Evolutionary conservation across 2,329 filamentous ascomycete species (phyloP).

Genomic region (Fonsecaea nubica): DNA sequence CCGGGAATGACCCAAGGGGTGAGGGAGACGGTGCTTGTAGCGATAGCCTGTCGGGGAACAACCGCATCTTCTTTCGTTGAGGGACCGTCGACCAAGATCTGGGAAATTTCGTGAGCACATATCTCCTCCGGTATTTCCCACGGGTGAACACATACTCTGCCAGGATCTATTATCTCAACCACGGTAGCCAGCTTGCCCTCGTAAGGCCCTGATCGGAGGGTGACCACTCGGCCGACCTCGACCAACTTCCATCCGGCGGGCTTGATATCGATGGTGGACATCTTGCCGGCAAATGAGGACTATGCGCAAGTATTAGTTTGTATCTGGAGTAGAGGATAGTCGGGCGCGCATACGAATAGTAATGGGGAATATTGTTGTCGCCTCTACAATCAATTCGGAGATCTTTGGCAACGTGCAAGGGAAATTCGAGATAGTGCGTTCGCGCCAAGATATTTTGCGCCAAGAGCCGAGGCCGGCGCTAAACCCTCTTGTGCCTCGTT

Average conservation of each 20-base stretch:
- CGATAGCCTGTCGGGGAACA: slow-evolving; percentile 84
- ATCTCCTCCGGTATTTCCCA: slow-evolving; percentile 14
- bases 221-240: slow-evolving; percentile 96
- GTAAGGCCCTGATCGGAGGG: slow-evolving; percentile 83
- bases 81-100: slow-evolving; percentile 97
- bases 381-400: slow-evolving; percentile 5
- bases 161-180: slow-evolving; percentile 99
- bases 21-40: slow-evolving; percentile 83
- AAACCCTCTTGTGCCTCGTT: neutral
- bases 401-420: neutral
- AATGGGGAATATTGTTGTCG: slow-evolving; percentile 27
- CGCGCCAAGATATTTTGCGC: slow-evolving; percentile 3
- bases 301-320: slow-evolving; percentile 29
- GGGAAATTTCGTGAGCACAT: slow-evolving; percentile 33
- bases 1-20: slow-evolving; percentile 86
- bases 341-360: slow-evolving; percentile 27
- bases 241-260: slow-evolving; percentile 91
- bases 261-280: slow-evolving; percentile 83
- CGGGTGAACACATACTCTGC: slow-evolving; percentile 79
- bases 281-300: slow-evolving; percentile 46
- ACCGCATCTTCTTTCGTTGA: slow-evolving; percentile 77
- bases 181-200: slow-evolving; percentile 88
- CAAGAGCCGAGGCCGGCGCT: neutral
- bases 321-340: slow-evolving; percentile 10
- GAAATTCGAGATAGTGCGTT: slow-evolving; percentile 8